These are phyloP conservation scores for Tetrapisispora arboricola DNA, from an alignment of 805 yeast genomes.

Conservation along the genomic window DNA sequence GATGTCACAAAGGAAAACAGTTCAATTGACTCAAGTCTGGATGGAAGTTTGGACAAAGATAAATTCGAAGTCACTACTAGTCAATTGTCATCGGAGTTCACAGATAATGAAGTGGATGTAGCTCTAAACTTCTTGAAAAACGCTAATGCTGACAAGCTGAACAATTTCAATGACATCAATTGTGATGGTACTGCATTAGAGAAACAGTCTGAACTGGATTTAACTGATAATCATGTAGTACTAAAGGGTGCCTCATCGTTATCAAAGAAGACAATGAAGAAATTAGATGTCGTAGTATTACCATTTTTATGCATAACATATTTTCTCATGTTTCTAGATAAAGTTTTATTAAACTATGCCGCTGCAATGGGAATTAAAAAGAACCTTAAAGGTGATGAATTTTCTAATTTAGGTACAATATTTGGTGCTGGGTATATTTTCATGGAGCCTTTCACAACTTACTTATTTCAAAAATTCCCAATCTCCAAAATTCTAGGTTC, in stretches of 20 bases:
- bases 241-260: constrained; percentile 21
- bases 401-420: constrained; percentile 43
- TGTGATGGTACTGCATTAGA: background rate
- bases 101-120: constrained; percentile 8
- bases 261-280: constrained; percentile 20
- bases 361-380: constrained; percentile 54
- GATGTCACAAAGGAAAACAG: too few relatives aligned
- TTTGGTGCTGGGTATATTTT: constrained; percentile 45
- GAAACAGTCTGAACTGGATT: constrained; percentile 1
- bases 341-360: constrained; percentile 49
- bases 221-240: constrained; percentile 2
- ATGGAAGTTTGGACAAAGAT: background rate
- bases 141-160: constrained; percentile 3
- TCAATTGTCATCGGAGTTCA: background rate
- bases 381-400: constrained; percentile 38
- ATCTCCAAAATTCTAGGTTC: constrained; percentile 40
- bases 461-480: constrained; percentile 42
- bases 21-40: background rate
- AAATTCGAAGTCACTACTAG: background rate
- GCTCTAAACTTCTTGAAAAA: constrained; percentile 15
- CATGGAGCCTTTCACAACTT: constrained; percentile 42
- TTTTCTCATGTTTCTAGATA: constrained; percentile 49
- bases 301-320: constrained; percentile 44
- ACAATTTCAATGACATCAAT: background rate
- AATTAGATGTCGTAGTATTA: constrained; percentile 40